Evolutionary conservation across 2,329 filamentous ascomycete genomes (phyloP), one percentile per base, ranked within the genome.

Genomic region (Ophiostoma sp.): DNA sequence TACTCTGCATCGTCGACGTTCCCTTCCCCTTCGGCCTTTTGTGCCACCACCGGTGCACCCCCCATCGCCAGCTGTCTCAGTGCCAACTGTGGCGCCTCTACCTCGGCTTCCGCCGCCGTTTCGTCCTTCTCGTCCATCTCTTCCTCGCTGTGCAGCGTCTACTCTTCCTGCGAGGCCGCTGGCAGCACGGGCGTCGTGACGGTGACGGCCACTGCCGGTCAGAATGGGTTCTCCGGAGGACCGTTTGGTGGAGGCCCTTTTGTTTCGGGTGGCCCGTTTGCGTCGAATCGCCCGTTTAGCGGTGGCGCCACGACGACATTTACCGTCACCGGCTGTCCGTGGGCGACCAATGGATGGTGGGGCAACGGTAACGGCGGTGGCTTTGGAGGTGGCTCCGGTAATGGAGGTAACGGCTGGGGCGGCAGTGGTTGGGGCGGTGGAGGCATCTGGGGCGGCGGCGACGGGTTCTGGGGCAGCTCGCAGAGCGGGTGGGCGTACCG

Each of bases 321-420:
- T 73, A 84, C 83, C 31, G 81, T 84, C 2, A 84, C 82, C 0
- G 83, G 83, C 1, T 85, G 83, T 75, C 79, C 72, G 36, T 84
- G 82, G 79, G 63, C 31, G 17, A 78, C 79, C 75, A 82, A 82
- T 2, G 82, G 80, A 0, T 84, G 83, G 83, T 80, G 82, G 50
- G 82, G 82, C 6, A 78, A 78, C 36, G 80, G 81, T 19, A 80
- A 79, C 25, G 70, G 81, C 39, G 28, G 28, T 31, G 28, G n/a
- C 39, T 75, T 76, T n/a, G 80, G 79, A 17, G 70, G 81, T 36
- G 25, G 55, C 28, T 17, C 17, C 5, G 50, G 48, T 4, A n/a
- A n/a, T 19, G 63, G 39, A 19, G 75, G 76, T 48, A 83, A 82
- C 81, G 81, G 81, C 42, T 80, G 82, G 50, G 82, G 82, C 59